A percentile compares a stretch with the other conserved stretches of the same genome.
Evolutionary conservation across 768 basidiomycete genomes (phyloP).

Genomic region (Lactarius hengduanensis): DNA sequence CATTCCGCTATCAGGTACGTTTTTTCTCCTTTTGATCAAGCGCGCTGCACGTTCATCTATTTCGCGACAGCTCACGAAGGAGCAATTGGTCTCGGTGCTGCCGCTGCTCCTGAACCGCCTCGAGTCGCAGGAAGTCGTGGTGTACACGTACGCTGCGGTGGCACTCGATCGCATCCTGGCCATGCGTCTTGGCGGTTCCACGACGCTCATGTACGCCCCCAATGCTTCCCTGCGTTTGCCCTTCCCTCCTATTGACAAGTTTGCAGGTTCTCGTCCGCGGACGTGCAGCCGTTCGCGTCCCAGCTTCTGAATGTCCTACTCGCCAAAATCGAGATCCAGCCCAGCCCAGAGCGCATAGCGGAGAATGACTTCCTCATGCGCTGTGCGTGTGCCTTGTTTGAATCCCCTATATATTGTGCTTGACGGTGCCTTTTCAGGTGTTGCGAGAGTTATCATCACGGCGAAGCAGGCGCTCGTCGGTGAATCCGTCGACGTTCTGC

Average conservation of each 20-base stretch:
- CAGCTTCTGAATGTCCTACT: constrained; percentile 71
- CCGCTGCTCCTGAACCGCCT: constrained; percentile 85
- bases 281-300: constrained; percentile 81
- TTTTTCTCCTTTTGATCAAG: not conserved
- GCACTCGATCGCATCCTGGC: constrained; percentile 95
- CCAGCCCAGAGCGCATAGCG: constrained; percentile 87
- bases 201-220: constrained; percentile 59
- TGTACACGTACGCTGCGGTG: constrained; percentile 95
- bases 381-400: constrained; percentile 52
- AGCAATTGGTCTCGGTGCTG: constrained; percentile 87
- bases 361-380: constrained; percentile 99
- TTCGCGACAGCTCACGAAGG: constrained; percentile 73
- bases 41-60: not conserved
- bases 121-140: constrained; percentile 81
- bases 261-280: constrained; percentile 78
- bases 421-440: constrained; percentile 48
- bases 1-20: constrained; percentile 91
- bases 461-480: constrained; percentile 76
- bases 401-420: constrained; percentile 9
- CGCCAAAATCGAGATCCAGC: constrained; percentile 72
- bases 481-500: constrained; percentile 60
- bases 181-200: constrained; percentile 70
- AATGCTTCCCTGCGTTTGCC: not conserved
- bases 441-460: constrained; percentile 91
- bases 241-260: not conserved